Base-by-base conservation (phyloP, 2,329 filamentous ascomycete species). In the Fusarium agapanthi region DNA sequence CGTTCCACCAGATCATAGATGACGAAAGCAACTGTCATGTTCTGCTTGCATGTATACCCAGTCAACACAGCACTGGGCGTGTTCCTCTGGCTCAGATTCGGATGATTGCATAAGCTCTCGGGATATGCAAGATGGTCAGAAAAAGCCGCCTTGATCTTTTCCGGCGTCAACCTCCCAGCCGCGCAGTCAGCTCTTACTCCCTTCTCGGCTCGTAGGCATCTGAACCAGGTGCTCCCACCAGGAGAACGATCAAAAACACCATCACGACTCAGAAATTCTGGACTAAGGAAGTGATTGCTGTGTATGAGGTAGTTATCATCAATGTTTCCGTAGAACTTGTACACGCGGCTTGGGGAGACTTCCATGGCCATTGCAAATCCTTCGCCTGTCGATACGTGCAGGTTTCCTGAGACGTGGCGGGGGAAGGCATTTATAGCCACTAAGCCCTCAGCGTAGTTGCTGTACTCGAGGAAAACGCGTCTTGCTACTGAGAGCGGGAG, bases 41-140 rank as follows among this genome's bases (percentile, higher is more conserved):
- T 54, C 50, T 40, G 34, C 8, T 54, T 54, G 2, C 34, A 54
- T 0, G 50, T 30, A 14, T 54, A 54, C 3, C 50, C 50, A 1
- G 50, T 54, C n/a, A 54, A n/a, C 1, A 54, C 50, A 30, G 50
- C 50, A 26, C 50, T 54, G 0, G 50, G 35, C 11, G 50, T 54
- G 2, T 54, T 41, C 26, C 14, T 40, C 34, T 54, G 50, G 0
- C 40, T 41, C 4, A 54, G 1, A 41, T 54, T 54, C 4, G 35
- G 34, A n/a, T 54, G 50, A 28, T 54, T 54, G 11, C 50, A 54
- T 26, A 54, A 11, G 11, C 50, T 54, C 20, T 54, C 50, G 7
- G 50, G 50, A 6, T 54, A 54, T 0, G 50, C 50, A 4, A 54
- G 1, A 3, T 54, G 50, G 2, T 54, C 50, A 1, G 50, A 54